phyloP scores from a whole-genome alignment of 495 filamentous ascomycete species.

The Penicillium waksmanii region DNA sequence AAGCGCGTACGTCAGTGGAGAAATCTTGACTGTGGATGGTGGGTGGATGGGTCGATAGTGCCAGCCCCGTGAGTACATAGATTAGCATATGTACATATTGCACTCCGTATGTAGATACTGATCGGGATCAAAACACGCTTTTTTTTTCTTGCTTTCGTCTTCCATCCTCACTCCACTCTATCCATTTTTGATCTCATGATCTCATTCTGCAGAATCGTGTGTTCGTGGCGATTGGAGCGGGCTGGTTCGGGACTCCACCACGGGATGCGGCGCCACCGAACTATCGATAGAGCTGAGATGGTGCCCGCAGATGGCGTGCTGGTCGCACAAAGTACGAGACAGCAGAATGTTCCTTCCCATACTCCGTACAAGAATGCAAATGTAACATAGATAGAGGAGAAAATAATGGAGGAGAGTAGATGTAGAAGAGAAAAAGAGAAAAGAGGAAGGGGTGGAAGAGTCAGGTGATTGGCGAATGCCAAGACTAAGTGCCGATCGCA shows the following conservation, averaged over 20 bases:
- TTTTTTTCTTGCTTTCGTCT: neutral
- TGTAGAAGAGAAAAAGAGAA: too few species aligned
- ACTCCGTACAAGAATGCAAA: neutral
- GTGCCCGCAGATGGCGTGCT: neutral
- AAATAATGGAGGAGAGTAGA: too few species aligned
- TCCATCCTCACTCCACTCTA: neutral
- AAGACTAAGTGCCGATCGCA: neutral
- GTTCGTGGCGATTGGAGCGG: neutral
- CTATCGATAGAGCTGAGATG: slow-evolving; percentile 13
- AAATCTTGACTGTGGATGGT: slow-evolving; percentile 79
- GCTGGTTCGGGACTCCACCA: slow-evolving; percentile 3
- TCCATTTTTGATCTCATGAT: slow-evolving; percentile 12
- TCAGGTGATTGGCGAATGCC: too few species aligned
- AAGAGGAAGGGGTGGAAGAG: too few species aligned
- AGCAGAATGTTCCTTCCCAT: neutral
- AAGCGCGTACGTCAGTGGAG: slow-evolving; percentile 79
- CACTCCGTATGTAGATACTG: neutral
- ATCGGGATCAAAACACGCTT: neutral
- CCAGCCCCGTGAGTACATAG: neutral
- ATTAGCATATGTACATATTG: neutral
- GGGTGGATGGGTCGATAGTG: slow-evolving; percentile 84
- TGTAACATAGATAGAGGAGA: too few species aligned
- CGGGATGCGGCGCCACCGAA: slow-evolving; percentile 6
- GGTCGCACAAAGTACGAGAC: neutral
- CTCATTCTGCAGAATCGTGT: slow-evolving; percentile 15